A percentile compares a stretch with the other conserved stretches of the same genome.
These are phyloP conservation scores for Paramecium biaurelia DNA, from an alignment of 73 alveolate species.

Conservation along the genomic window DNA sequence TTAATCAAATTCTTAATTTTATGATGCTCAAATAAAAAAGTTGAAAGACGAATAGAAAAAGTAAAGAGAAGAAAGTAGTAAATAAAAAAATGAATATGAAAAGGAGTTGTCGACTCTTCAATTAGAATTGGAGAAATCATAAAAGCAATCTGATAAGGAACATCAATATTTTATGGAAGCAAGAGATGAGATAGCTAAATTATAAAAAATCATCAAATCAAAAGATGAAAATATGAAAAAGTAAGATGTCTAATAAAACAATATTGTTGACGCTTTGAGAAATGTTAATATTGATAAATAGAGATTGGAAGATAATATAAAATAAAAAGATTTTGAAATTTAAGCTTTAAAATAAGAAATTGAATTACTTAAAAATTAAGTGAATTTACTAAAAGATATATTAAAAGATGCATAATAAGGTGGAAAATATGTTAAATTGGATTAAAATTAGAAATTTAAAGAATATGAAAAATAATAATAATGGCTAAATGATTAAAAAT, in stretches of 20 bases:
- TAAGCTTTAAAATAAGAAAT: too few species aligned
- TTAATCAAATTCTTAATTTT: too few species aligned
- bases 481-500: background rate
- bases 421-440: background rate
- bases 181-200: background rate
- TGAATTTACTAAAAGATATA: background rate
- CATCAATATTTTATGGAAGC: background rate
- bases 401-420: background rate
- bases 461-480: background rate
- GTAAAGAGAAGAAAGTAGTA: background rate
- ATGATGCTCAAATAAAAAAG: background rate
- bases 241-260: background rate
- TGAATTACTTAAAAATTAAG: background rate
- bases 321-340: background rate
- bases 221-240: background rate
- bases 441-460: background rate
- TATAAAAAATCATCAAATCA: background rate
- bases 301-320: background rate
- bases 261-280: background rate
- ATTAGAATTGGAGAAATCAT: background rate
- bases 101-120: background rate
- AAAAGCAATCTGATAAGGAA: background rate
- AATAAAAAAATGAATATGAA: background rate
- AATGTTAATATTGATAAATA: background rate
- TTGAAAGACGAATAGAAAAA: background rate